A percentile compares a stretch with the other conserved stretches of the same genome.
These are phyloP conservation scores for Fragaria ananassa DNA, from an alignment of 306 rosid genomes.

Conservation along the genomic window DNA sequence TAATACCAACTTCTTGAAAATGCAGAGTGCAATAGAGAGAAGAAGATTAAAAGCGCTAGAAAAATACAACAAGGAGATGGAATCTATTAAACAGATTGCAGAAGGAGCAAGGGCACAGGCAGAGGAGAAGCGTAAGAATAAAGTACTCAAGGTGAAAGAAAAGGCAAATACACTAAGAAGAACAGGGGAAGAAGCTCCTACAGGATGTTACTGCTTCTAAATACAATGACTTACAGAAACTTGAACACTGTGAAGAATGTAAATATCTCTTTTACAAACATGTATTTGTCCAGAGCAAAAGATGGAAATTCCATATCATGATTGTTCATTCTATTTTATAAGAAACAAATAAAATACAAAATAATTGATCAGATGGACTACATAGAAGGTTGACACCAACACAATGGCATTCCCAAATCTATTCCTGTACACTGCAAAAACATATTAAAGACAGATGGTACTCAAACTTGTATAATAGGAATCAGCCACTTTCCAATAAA, in stretches of 20 bases:
- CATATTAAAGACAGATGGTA: neutral
- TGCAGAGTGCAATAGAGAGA: constrained; percentile 38
- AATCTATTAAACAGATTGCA: constrained; percentile 39
- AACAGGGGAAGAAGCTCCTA: constrained; percentile 55
- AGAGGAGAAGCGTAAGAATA: constrained; percentile 31
- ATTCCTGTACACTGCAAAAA: neutral
- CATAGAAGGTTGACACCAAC: neutral
- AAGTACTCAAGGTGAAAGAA: constrained; percentile 41
- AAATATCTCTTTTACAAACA: constrained; percentile 19
- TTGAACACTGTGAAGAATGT: constrained; percentile 8
- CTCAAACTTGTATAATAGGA: constrained; percentile 24
- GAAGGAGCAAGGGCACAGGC: constrained; percentile 55
- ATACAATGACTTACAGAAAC: constrained; percentile 8
- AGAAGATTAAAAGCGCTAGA: constrained; percentile 35
- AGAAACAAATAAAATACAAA: neutral
- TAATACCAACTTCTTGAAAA: constrained; percentile 15
- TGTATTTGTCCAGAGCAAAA: constrained; percentile 15
- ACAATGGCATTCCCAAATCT: constrained; percentile 1
- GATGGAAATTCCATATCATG: constrained; percentile 1
- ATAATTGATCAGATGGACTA: neutral
- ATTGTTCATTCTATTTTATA: neutral
- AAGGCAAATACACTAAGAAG: constrained; percentile 54
- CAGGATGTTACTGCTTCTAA: constrained; percentile 56
- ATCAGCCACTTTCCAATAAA: constrained; percentile 8
- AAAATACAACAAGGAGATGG: constrained; percentile 24